Conservation (phyloP, 164 flowering plant species). For the Cinnamomum micranthum region DNA sequence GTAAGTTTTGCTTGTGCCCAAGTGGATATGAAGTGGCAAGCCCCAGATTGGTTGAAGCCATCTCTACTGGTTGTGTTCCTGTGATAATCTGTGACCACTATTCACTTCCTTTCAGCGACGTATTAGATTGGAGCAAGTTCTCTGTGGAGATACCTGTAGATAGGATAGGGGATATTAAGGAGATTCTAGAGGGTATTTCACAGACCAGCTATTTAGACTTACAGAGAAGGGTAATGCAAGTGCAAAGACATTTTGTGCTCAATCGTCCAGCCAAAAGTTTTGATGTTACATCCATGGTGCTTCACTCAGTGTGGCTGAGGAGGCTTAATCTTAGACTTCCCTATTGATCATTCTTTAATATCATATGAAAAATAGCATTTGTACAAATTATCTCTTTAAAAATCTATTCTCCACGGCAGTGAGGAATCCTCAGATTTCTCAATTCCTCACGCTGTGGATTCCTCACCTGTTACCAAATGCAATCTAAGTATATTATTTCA, state of each 20-base stretch:
- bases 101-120: conserved; percentile 7
- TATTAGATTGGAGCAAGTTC: conserved; percentile 14
- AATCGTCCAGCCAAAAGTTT: conserved; percentile 7
- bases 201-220: neutral
- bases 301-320: conserved; percentile 10
- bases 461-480: no score
- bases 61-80: conserved; percentile 5
- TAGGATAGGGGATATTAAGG: conserved; percentile 1
- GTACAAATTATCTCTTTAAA: no score
- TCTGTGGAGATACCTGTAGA: neutral
- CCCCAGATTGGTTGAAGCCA: conserved; percentile 10
- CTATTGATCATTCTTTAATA: no score
- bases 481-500: no score
- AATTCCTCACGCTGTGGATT: no score
- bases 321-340: conserved; percentile 2
- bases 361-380: no score
- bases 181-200: conserved; percentile 5
- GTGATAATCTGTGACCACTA: conserved; percentile 1
- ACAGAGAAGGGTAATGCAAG: neutral
- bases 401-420: no score
- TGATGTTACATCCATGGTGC: conserved; percentile 3
- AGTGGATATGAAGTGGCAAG: conserved; percentile 11
- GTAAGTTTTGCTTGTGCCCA: conserved; percentile 12
- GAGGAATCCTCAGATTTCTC: no score
- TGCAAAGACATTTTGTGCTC: neutral